Evolutionary conservation across 495 filamentous ascomycete species (phyloP).

Genomic region (Jackrogersella multiformis): DNA sequence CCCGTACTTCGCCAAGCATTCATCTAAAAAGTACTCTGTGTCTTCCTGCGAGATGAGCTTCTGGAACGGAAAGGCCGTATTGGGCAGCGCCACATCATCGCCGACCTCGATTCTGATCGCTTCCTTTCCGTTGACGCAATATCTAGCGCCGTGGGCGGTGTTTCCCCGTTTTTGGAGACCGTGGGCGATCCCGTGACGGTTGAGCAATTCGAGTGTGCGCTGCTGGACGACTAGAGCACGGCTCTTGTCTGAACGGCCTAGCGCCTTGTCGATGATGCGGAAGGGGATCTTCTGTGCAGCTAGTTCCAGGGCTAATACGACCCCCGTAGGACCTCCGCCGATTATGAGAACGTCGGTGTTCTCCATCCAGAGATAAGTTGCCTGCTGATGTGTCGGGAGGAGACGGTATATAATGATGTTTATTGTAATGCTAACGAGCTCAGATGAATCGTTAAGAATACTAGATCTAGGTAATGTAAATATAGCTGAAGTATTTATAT

Average conservation of each 20-base stretch:
- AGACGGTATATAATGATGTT: not conserved
- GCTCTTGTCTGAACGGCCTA: slow-evolving; percentile 5
- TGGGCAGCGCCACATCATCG: not conserved
- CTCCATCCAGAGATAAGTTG: not conserved
- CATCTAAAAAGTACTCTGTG: slow-evolving; percentile 2
- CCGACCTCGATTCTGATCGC: not conserved
- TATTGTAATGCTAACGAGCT: too few species aligned
- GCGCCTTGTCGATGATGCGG: not conserved
- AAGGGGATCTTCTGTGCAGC: slow-evolving; percentile 5
- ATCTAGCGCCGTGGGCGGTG: not conserved
- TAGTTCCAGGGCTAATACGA: not conserved
- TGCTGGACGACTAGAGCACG: not conserved
- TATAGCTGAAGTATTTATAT: not conserved
- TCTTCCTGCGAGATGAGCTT: slow-evolving; percentile 8
- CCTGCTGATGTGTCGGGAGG: too few species aligned
- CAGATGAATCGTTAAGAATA: not conserved
- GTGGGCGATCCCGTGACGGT: slow-evolving; percentile 1
- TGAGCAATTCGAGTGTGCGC: not conserved
- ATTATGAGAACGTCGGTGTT: slow-evolving; percentile 4
- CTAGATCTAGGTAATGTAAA: not conserved
- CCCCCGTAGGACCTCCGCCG: slow-evolving; percentile 1
- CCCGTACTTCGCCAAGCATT: slow-evolving; percentile 1
- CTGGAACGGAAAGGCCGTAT: slow-evolving; percentile 3
- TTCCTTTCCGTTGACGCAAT: slow-evolving; percentile 9
- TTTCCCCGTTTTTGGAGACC: not conserved